These are phyloP conservation scores for Umbelopsis ramanniana DNA, from an alignment of 192 early-diverging fungal genomes.

Conservation along the genomic window DNA sequence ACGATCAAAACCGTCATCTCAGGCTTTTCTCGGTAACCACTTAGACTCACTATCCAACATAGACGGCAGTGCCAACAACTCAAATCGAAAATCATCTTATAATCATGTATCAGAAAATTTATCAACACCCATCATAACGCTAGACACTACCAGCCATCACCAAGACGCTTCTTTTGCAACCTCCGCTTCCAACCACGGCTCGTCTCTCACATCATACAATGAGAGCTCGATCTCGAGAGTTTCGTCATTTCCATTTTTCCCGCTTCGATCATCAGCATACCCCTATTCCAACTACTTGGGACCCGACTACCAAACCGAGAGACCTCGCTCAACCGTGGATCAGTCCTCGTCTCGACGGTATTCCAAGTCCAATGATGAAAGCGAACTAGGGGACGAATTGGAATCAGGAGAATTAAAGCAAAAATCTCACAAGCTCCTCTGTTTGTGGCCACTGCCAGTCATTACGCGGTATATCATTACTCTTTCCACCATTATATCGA, in stretches of 20 bases:
- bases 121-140: background rate
- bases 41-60: background rate
- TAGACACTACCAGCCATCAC: background rate
- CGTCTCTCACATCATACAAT: background rate
- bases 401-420: constrained; percentile 12
- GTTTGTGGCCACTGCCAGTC: constrained; percentile 43
- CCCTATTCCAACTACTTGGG: background rate
- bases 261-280: background rate
- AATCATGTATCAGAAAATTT: constrained; percentile 1
- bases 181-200: background rate
- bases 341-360: background rate
- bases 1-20: background rate
- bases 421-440: constrained; percentile 42
- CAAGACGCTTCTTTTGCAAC: background rate
- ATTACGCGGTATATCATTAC: constrained; percentile 39
- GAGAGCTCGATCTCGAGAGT: background rate
- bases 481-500: constrained; percentile 32
- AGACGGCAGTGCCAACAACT: background rate
- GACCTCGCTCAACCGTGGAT: background rate
- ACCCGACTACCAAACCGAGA: background rate
- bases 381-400: background rate
- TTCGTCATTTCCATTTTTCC: constrained; percentile 5
- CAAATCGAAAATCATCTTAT: background rate
- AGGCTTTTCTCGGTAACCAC: background rate
- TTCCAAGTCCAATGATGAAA: background rate